Evolutionary conservation across 306 rosid genomes (phyloP).

Genomic region (Citrullus amarus): DNA sequence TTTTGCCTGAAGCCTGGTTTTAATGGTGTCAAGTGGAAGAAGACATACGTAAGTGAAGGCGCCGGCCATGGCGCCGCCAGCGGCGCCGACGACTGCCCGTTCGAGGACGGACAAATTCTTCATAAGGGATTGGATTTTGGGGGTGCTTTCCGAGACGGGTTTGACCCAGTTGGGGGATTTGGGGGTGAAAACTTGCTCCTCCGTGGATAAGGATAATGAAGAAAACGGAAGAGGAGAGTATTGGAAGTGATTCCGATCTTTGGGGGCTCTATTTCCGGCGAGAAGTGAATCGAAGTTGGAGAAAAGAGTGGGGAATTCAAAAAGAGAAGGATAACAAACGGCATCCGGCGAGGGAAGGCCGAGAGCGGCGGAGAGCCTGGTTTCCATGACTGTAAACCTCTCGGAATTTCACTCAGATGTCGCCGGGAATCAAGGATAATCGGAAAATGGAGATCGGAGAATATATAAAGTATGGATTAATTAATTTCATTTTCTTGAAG

Average conservation of each 20-base stretch:
- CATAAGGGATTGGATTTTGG: conserved; percentile 26
- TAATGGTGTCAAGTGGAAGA: conserved; percentile 77
- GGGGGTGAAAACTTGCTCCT: conserved; percentile 10
- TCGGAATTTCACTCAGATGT: not conserved
- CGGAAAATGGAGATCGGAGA: not conserved
- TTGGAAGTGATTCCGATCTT: not conserved
- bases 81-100: conserved; percentile 78
- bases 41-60: conserved; percentile 94
- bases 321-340: not conserved
- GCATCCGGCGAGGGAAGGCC: conserved; percentile 41
- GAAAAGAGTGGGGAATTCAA: conserved; percentile 26
- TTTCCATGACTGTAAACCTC: conserved; percentile 35
- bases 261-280: not conserved
- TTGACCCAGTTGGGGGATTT: conserved; percentile 18
- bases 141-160: conserved; percentile 19
- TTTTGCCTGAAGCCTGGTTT: conserved; percentile 75
- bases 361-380: conserved; percentile 57
- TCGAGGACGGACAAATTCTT: conserved; percentile 59
- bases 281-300: conserved; percentile 32
- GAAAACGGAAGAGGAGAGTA: conserved; percentile 21
- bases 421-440: not conserved
- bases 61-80: conserved; percentile 79
- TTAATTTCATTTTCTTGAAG: not conserved
- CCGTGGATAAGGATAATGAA: conserved; percentile 24
- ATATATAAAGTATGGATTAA: not conserved